These are phyloP conservation scores for Aspergillus sp. DNA, from an alignment of 2,329 filamentous ascomycete species.

Conservation along the genomic window DNA sequence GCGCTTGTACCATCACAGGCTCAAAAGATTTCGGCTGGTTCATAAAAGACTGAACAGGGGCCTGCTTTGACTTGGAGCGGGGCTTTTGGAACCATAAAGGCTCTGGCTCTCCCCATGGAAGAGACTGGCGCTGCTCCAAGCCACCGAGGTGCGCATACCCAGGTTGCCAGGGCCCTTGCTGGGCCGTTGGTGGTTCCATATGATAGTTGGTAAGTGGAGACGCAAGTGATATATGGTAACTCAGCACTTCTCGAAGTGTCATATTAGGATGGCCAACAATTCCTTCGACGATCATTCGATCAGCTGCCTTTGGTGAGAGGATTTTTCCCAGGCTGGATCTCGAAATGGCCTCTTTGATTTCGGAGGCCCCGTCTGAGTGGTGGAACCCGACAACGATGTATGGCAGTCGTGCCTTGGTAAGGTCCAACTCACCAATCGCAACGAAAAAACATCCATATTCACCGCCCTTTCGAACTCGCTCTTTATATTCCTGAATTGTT, in stretches of 20 bases:
- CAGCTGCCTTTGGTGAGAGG: not conserved
- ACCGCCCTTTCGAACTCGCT: not conserved
- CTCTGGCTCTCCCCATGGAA: too few relatives aligned
- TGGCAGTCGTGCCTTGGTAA: not conserved
- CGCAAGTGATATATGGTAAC: not conserved
- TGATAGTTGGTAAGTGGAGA: too few relatives aligned
- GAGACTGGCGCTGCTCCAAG: too few relatives aligned
- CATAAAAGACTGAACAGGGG: too few relatives aligned
- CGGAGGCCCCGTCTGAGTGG: not conserved
- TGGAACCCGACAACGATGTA: not conserved
- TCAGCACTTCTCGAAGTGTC: not conserved
- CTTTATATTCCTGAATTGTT: not conserved
- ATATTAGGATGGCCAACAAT: not conserved
- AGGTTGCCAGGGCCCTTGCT: too few relatives aligned
- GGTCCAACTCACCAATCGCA: not conserved
- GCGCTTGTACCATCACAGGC: too few relatives aligned
- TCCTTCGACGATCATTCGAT: constrained; percentile 1
- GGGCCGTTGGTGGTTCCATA: too few relatives aligned
- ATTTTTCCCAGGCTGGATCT: constrained; percentile 1
- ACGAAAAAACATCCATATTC: constrained; percentile 1
- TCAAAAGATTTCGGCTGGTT: too few relatives aligned
- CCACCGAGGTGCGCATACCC: too few relatives aligned
- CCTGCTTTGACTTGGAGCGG: too few relatives aligned
- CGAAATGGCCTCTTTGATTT: not conserved
- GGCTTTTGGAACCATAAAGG: too few relatives aligned